Percentiles rank a stretch among this genome's conserved stretches.
phyloP scores from a whole-genome alignment of 1,139 yeast genomes.

The Spencermartinsiella ligniputridi region DNA sequence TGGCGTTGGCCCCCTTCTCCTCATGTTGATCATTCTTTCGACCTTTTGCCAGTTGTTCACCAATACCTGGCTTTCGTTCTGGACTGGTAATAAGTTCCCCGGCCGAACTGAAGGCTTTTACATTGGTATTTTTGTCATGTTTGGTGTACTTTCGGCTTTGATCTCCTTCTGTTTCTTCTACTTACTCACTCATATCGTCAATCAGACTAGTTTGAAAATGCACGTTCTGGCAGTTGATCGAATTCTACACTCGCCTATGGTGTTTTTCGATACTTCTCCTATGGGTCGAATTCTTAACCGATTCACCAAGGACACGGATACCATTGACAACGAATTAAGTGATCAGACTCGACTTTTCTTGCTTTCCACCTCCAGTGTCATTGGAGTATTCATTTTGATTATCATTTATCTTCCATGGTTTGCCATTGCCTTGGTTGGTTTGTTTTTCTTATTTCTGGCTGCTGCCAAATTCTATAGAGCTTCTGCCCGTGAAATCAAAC shows the following conservation, averaged over 20 bases:
- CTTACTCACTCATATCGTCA: constrained; percentile 47
- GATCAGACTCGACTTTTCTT: constrained; percentile 41
- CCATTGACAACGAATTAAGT: constrained; percentile 63
- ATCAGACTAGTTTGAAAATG: constrained; percentile 36
- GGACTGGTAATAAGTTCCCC: constrained; percentile 60
- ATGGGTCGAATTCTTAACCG: constrained; percentile 67
- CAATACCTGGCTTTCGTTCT: constrained; percentile 81
- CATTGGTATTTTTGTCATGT: constrained; percentile 66
- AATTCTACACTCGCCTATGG: constrained; percentile 72
- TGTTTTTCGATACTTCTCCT: constrained; percentile 64
- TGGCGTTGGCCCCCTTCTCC: constrained; percentile 40
- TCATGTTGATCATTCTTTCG: constrained; percentile 40
- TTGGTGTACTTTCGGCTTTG: constrained; percentile 38
- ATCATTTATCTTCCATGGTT: constrained; percentile 73
- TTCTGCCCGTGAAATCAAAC: constrained; percentile 77
- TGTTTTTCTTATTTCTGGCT: constrained; percentile 43
- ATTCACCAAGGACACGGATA: constrained; percentile 80
- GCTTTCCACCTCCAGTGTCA: constrained; percentile 47
- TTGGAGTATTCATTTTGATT: constrained; percentile 65
- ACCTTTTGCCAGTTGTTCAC: constrained; percentile 63
- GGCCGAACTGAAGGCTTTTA: constrained; percentile 51
- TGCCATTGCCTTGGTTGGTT: constrained; percentile 62
- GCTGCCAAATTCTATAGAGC: constrained; percentile 64
- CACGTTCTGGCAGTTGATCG: constrained; percentile 50
- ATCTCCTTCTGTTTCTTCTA: constrained; percentile 42